Evolutionary conservation across 805 yeast species (phyloP).

Genomic region (Monosporozyma siamensis): DNA sequence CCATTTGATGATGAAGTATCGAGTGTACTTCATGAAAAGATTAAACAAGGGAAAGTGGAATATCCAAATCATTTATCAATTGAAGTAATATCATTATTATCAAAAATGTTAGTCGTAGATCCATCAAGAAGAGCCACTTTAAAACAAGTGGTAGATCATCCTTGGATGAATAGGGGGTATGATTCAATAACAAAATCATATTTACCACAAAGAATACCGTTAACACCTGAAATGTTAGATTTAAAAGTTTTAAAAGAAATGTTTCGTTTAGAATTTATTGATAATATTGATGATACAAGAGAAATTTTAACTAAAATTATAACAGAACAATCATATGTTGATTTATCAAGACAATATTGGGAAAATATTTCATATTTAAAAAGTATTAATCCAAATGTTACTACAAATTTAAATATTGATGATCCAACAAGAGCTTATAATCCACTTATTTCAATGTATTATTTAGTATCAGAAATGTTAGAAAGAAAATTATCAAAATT

Average conservation of each 20-base stretch:
- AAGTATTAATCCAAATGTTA: constrained; percentile 1
- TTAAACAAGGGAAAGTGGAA: constrained; percentile 84
- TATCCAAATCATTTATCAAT: constrained; percentile 75
- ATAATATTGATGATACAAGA: constrained; percentile 45
- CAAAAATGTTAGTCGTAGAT: constrained; percentile 87
- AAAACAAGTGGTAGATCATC: constrained; percentile 72
- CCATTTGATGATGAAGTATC: constrained; percentile 96
- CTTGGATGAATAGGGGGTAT: constrained; percentile 90
- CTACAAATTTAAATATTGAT: constrained; percentile 17
- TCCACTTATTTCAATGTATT: constrained; percentile 81
- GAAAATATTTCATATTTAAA: constrained; percentile 10
- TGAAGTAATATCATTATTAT: constrained; percentile 70
- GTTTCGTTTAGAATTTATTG: constrained; percentile 69
- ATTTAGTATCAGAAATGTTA: constrained; percentile 74
- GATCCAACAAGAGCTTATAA: constrained; percentile 86
- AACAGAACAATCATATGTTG: constrained; percentile 50
- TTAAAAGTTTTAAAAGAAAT: constrained; percentile 63
- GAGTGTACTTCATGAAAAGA: constrained; percentile 84
- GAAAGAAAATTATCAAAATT: constrained; percentile 55
- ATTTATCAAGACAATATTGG: constrained; percentile 26
- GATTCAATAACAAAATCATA: constrained; percentile 59
- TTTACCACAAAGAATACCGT: constrained; percentile 70
- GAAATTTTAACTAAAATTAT: constrained; percentile 50
- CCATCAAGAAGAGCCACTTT: constrained; percentile 73
- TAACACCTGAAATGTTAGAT: constrained; percentile 33